phyloP scores from a whole-genome alignment of 2,329 filamentous ascomycete genomes.

The Blastomyces silverae region DNA sequence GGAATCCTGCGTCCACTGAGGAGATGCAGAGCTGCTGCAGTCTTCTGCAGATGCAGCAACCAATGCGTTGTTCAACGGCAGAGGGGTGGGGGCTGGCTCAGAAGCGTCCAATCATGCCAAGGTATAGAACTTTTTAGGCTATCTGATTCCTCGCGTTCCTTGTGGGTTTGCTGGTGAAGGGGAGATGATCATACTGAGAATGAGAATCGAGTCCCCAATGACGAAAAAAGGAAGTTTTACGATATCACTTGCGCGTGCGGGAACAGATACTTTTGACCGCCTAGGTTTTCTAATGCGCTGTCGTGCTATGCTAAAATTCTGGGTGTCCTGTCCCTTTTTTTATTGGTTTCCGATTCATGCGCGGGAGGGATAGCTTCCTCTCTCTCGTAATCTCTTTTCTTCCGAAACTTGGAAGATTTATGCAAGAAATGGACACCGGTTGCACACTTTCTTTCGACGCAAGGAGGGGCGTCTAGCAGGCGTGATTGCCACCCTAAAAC shows the following conservation, averaged over 20 bases:
- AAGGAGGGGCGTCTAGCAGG: too few species aligned
- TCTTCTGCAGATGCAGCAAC: background rate
- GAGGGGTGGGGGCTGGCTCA: background rate
- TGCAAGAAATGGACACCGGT: too few species aligned
- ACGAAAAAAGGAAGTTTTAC: too few species aligned
- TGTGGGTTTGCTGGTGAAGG: background rate
- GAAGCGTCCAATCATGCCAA: background rate
- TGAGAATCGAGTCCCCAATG: too few species aligned
- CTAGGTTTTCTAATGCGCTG: background rate
- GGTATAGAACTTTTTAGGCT: background rate
- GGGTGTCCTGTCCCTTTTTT: too few species aligned
- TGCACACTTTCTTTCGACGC: background rate
- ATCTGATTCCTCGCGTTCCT: background rate
- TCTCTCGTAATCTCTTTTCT: too few species aligned
- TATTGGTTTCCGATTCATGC: background rate
- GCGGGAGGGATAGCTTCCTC: background rate
- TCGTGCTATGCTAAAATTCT: background rate
- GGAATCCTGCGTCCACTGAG: slow-evolving; percentile 3
- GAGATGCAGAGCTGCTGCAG: background rate
- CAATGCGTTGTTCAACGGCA: slow-evolving; percentile 5
- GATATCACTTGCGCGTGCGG: background rate
- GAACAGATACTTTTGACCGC: background rate
- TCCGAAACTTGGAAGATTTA: background rate
- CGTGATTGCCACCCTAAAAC: background rate
- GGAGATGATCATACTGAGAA: background rate